Evolutionary conservation across 495 filamentous ascomycete species (phyloP).

Genomic region (Mytilinidion resinicola): DNA sequence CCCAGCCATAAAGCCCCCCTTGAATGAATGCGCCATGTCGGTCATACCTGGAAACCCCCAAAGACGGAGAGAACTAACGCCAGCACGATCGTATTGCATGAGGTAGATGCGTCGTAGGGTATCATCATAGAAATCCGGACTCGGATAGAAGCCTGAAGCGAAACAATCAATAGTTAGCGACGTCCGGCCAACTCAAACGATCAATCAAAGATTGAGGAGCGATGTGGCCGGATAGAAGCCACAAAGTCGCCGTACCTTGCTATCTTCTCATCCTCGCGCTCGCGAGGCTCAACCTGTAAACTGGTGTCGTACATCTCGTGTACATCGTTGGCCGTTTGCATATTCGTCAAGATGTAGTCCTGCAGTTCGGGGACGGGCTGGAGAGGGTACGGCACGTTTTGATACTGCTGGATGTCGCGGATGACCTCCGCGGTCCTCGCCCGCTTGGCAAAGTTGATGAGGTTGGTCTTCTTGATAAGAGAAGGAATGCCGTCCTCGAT

Average conservation of each 20-base stretch:
- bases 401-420: constrained; percentile 95
- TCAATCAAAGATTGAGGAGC: constrained; percentile 5
- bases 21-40: not conserved
- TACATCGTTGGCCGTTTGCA: constrained; percentile 88
- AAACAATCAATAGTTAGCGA: constrained; percentile 9
- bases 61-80: constrained; percentile 10
- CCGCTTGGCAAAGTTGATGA: constrained; percentile 98
- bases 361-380: constrained; percentile 86
- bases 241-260: constrained; percentile 52
- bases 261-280: constrained; percentile 93
- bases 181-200: constrained; percentile 6
- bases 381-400: constrained; percentile 88
- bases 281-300: constrained; percentile 83
- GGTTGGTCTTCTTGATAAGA: constrained; percentile 83
- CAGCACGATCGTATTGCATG: constrained; percentile 5
- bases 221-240: constrained; percentile 9
- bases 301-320: constrained; percentile 99
- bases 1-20: not conserved
- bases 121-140: constrained; percentile 63
- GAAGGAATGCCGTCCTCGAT: constrained; percentile 98
- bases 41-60: not conserved
- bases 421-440: constrained; percentile 98
- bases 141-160: constrained; percentile 59
- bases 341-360: constrained; percentile 93
- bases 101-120: constrained; percentile 23